Base-by-base conservation (phyloP, 495 filamentous ascomycete genomes). In the Gamarada debralockiae region DNA sequence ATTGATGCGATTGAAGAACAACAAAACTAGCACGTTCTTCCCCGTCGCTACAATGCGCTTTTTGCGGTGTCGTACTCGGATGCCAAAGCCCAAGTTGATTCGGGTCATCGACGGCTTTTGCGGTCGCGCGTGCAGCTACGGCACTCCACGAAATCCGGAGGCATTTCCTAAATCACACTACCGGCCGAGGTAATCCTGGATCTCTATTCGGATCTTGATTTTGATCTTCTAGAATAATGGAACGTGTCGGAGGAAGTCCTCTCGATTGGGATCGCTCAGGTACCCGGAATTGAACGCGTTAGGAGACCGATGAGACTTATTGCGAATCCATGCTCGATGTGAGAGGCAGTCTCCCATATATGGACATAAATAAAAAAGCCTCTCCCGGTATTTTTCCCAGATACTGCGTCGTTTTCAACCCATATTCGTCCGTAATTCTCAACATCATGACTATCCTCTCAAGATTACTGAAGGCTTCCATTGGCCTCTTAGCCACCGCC, bases 401-500 rank as follows among this genome's bases (percentile, higher is more conserved):
- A 34, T 34, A 34, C 8, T 34, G n/a, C n/a, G n/a, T 34, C 31
- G 31, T 8, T 8, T 8, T n/a, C 31, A 34, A 34, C n/a, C n/a
- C n/a, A 34, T 34, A 34, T n/a, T 34, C 31, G 31, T 34, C n/a
- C 31, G 31, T n/a, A 34, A 34, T 34, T 34, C 31, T 34, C 31
- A 34, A 34, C 8, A 43, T 3, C 31, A 34, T 34, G 31, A n/a
- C 31, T 34, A n/a, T n/a, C n/a, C 31, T 56, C n/a, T 56, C 53
- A 37, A 50, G 38, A 50, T 38, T 50, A 10, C 21, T 56, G 9
- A 36, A 45, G 13, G 7, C 46, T 29, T 50, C 52, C 2, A 13
- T 43, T 34, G 44, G 45, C 33, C 47, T 72, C 25, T 47, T 62
- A 20, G 49, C 59, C 6, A 50, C 60, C 12, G 60, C 59, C n/a